These are phyloP conservation scores for Cladosporium sp. DNA, from an alignment of 2,329 filamentous ascomycete species.

Conservation along the genomic window DNA sequence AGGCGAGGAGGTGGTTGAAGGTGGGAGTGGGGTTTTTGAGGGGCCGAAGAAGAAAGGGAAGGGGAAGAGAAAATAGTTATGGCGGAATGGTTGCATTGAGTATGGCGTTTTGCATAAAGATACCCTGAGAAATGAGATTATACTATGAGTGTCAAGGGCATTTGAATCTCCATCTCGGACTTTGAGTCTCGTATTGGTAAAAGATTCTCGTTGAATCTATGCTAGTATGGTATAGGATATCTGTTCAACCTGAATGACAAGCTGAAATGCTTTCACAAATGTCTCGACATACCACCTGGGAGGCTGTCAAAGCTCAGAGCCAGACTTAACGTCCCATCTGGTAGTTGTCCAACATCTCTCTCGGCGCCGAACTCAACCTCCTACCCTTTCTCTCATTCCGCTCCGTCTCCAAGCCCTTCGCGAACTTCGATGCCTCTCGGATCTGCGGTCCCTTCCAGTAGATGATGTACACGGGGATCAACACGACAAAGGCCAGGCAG, in stretches of 20 bases:
- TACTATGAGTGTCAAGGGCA: too few species aligned
- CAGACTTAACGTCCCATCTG: background rate
- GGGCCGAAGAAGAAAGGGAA: slow-evolving; percentile 51
- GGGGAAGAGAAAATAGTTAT: slow-evolving; percentile 32
- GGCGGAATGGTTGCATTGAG: background rate
- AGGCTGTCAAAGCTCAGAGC: too few species aligned
- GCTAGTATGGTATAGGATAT: too few species aligned
- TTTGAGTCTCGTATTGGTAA: too few species aligned
- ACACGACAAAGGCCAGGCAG: slow-evolving; percentile 45
- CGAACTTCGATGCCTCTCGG: slow-evolving; percentile 29
- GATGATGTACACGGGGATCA: slow-evolving; percentile 50
- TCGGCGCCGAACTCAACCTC: background rate
- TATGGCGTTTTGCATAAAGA: background rate
- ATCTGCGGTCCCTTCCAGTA: slow-evolving; percentile 40
- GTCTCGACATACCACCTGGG: too few species aligned
- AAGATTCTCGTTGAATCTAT: too few species aligned
- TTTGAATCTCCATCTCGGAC: too few species aligned
- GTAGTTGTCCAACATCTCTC: background rate
- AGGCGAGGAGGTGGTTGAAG: slow-evolving; percentile 68
- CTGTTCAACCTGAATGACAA: too few species aligned
- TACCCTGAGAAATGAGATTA: too few species aligned
- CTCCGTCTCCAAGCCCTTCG: slow-evolving; percentile 43
- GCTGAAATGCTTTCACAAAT: too few species aligned
- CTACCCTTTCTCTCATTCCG: slow-evolving; percentile 26
- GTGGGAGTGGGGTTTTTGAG: slow-evolving; percentile 51